These are phyloP conservation scores for Deinandra increscens DNA, from an alignment of 129 eudicot genomes.

Conservation along the genomic window DNA sequence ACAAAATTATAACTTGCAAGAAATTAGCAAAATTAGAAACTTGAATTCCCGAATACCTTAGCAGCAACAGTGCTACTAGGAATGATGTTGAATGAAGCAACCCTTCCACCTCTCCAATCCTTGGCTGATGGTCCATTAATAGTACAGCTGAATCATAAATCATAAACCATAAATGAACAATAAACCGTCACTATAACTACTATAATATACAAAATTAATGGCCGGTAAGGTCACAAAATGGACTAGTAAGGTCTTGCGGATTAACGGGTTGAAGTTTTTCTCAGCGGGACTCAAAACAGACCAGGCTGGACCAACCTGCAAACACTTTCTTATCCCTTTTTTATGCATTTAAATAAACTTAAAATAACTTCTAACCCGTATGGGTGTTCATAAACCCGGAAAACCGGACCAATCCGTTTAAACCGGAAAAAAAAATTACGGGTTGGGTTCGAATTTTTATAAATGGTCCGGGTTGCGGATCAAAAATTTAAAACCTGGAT, in stretches of 20 bases:
- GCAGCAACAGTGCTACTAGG: conserved; percentile 84
- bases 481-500: no score
- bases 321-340: not conserved
- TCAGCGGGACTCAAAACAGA: not conserved
- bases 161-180: no score
- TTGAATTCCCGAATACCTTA: conserved; percentile 36
- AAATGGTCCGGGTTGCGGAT: no score
- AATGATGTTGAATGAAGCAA: conserved; percentile 72
- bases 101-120: conserved; percentile 80
- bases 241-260: not conserved
- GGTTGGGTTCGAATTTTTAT: no score
- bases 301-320: not conserved
- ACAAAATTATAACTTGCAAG: not conserved
- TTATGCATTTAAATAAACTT: not conserved
- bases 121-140: conserved; percentile 71
- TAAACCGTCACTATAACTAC: not conserved
- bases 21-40: not conserved
- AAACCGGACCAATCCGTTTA: no score
- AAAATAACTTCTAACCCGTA: not conserved
- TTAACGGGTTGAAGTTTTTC: not conserved
- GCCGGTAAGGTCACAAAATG: not conserved
- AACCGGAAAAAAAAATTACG: no score
- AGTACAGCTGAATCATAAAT: conserved; percentile 47
- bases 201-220: not conserved
- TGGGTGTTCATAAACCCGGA: no score